Evolutionary conservation across 1,284 basidiomycete species (phyloP).

Genomic region (Leccinum cinnamomeum): DNA sequence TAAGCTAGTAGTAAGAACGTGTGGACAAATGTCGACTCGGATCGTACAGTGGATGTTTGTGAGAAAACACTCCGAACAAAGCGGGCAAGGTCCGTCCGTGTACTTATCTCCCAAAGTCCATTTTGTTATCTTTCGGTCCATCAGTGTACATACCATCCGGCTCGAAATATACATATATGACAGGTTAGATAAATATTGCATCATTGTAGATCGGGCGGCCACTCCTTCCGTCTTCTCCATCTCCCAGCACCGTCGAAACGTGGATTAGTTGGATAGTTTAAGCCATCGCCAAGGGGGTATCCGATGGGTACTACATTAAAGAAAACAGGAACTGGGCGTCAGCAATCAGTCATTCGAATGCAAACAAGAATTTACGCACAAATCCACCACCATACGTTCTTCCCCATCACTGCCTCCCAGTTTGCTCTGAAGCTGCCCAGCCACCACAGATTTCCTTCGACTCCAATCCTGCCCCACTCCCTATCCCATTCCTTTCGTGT

Average conservation of each 20-base stretch:
- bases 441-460: conserved; percentile 88
- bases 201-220: conserved; percentile 65
- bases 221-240: conserved; percentile 64
- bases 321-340: not conserved
- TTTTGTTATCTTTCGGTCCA: not conserved
- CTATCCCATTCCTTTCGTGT: conserved; percentile 61
- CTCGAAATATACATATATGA: conserved; percentile 1
- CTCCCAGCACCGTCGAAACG: conserved; percentile 70
- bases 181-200: conserved; percentile 1
- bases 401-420: conserved; percentile 80
- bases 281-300: conserved; percentile 54
- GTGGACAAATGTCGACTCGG: not conserved
- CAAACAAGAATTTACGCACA: conserved; percentile 47
- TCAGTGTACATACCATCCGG: not conserved
- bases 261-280: conserved; percentile 68
- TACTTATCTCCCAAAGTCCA: not conserved
- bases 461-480: conserved; percentile 73
- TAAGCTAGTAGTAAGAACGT: not conserved
- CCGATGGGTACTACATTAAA: conserved; percentile 64
- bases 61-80: not conserved
- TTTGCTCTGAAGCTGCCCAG: conserved; percentile 57
- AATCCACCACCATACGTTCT: conserved; percentile 63
- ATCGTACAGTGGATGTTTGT: conserved; percentile 6
- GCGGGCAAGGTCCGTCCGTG: not conserved
- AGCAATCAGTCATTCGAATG: not conserved